These are phyloP conservation scores for Rhododendron ovatum DNA, from an alignment of 148 eudicot species.

Conservation along the genomic window DNA sequence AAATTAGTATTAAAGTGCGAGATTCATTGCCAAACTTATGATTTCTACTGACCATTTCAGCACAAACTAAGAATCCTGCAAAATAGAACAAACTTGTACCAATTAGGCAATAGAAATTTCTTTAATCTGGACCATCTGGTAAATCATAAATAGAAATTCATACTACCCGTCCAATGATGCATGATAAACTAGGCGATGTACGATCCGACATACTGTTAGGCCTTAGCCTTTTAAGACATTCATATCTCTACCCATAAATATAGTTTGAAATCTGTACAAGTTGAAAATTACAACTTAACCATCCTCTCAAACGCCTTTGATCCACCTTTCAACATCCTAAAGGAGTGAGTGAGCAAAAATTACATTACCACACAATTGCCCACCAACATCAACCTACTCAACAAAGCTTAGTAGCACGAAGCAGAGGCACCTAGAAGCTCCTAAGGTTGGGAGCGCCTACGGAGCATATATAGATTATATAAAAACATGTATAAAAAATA, in stretches of 20 bases:
- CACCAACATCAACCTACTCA: not conserved
- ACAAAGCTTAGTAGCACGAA: not conserved
- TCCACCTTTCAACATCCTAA: not conserved
- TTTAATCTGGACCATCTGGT: not conserved
- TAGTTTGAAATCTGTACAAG: not conserved
- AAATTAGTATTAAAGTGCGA: slow-evolving; percentile 25
- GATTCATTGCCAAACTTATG: slow-evolving; percentile 30
- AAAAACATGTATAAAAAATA: no score
- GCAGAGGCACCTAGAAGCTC: no score
- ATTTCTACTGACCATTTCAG: slow-evolving; percentile 46
- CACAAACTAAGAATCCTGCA: slow-evolving; percentile 42
- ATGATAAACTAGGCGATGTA: not conserved
- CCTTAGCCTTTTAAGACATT: not conserved
- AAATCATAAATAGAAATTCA: not conserved
- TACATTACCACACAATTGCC: not conserved
- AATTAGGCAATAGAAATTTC: slow-evolving; percentile 1
- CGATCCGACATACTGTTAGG: not conserved
- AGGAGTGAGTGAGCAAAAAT: not conserved
- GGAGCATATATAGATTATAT: no score
- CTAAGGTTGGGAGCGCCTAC: no score
- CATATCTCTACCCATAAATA: not conserved
- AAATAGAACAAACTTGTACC: slow-evolving; percentile 9
- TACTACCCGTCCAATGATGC: not conserved
- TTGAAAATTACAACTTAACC: not conserved
- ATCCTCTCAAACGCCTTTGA: not conserved